Evolutionary conservation across 1,139 yeast genomes (phyloP).

Genomic region (Yamadazyma sp.): DNA sequence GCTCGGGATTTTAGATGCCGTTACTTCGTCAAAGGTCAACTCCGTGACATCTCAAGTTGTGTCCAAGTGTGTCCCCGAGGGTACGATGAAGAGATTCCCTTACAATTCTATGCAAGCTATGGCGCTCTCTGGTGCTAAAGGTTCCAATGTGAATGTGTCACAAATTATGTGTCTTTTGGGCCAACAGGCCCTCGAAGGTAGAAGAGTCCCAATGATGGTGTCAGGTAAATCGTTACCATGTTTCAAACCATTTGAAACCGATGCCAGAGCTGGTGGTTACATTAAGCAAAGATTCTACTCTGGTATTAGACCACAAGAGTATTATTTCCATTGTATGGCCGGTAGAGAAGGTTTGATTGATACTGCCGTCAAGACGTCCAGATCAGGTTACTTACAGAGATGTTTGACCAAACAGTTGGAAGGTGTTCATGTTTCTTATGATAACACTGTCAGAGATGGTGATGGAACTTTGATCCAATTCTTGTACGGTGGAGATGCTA

Average conservation of each 20-base stretch:
- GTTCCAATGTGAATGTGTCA: slow-evolving; percentile 96
- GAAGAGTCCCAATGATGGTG: slow-evolving; percentile 99
- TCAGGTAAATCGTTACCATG: slow-evolving; percentile 97
- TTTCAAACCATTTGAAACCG: slow-evolving; percentile 94
- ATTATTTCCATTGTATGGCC: slow-evolving; percentile 99
- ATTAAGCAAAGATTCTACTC: slow-evolving; percentile 97
- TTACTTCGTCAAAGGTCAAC: slow-evolving; percentile 91
- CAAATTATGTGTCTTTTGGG: slow-evolving; percentile 99
- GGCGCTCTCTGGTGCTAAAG: slow-evolving; percentile 99
- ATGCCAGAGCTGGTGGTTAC: slow-evolving; percentile 98
- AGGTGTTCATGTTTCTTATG: slow-evolving; percentile 93
- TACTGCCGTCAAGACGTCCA: slow-evolving; percentile 97
- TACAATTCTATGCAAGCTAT: slow-evolving; percentile 97
- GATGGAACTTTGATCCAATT: slow-evolving; percentile 94
- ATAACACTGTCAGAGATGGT: slow-evolving; percentile 92
- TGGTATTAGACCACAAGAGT: slow-evolving; percentile 98
- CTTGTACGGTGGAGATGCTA: slow-evolving; percentile 95
- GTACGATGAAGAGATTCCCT: slow-evolving; percentile 95
- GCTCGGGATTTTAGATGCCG: slow-evolving; percentile 92
- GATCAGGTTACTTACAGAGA: slow-evolving; percentile 98
- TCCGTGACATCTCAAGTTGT: slow-evolving; percentile 92
- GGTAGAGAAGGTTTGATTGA: slow-evolving; percentile 99
- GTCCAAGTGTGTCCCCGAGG: slow-evolving; percentile 90
- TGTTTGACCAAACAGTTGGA: slow-evolving; percentile 97
- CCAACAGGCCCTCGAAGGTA: slow-evolving; percentile 98